These are phyloP conservation scores for Globisporangium echinulatum DNA, from an alignment of 352 stramenopile species.

Conservation along the genomic window DNA sequence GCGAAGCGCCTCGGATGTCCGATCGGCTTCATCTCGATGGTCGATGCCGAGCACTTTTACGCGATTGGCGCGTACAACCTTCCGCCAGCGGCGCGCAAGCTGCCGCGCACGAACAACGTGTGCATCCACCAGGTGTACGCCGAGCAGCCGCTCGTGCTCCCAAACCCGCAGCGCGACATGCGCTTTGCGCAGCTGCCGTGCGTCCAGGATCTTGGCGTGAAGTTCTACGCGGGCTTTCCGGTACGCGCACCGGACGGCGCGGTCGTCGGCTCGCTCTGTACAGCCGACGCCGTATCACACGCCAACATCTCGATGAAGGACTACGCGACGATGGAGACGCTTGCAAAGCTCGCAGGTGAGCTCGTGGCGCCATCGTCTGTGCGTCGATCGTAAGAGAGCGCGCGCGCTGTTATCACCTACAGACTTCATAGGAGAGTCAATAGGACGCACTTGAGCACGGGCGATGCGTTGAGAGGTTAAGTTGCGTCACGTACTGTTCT, in stretches of 20 bases:
- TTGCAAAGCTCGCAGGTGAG: constrained; percentile 40
- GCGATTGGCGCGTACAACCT: constrained; percentile 37
- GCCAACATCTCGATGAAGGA: constrained; percentile 52
- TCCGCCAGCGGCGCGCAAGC: constrained; percentile 1
- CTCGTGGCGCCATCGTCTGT: constrained; percentile 9
- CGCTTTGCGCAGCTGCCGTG: constrained; percentile 46
- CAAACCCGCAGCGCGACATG: constrained; percentile 59
- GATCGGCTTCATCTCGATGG: constrained; percentile 53
- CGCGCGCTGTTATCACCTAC: too few species aligned
- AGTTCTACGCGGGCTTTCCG: constrained; percentile 66
- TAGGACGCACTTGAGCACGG: too few species aligned
- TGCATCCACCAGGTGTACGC: constrained; percentile 53
- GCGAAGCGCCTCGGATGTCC: constrained; percentile 47
- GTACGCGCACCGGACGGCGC: constrained; percentile 35
- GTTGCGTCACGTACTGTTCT: too few species aligned
- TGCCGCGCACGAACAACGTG: constrained; percentile 46
- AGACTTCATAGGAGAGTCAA: too few species aligned
- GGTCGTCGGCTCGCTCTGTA: constrained; percentile 46
- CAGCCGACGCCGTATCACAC: constrained; percentile 33
- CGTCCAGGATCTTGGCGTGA: constrained; percentile 29
- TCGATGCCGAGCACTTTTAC: constrained; percentile 45
- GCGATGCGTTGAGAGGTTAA: too few species aligned
- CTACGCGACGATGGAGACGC: constrained; percentile 59
- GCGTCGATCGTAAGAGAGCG: too few species aligned
- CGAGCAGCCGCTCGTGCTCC: constrained; percentile 43